phyloP scores from a whole-genome alignment of 176 grass and related monocot genomes.

The Raddia guianensis region DNA sequence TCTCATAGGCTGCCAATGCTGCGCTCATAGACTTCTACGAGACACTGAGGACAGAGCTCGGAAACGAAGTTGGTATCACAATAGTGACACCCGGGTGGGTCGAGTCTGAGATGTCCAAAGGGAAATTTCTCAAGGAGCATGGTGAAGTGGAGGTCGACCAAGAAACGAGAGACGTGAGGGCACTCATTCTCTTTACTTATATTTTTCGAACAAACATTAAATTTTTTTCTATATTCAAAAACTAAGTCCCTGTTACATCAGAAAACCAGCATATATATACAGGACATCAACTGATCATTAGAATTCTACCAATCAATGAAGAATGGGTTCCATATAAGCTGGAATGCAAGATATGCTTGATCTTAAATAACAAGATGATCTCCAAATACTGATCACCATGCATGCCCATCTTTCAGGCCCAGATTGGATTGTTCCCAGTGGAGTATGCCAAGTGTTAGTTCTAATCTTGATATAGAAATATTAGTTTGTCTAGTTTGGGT shows the following conservation, averaged over 20 bases:
- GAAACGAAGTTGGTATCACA: slow-evolving; percentile 53
- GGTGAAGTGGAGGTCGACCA: slow-evolving; percentile 53
- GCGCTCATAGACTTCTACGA: slow-evolving; percentile 72
- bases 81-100: slow-evolving; percentile 66
- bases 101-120: slow-evolving; percentile 70
- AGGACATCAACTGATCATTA: no score
- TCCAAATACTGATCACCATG: no score
- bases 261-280: no score
- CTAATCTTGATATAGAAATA: no score
- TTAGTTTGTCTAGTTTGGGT: no score
- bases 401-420: no score
- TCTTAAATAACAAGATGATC: no score
- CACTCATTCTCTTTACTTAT: neutral
- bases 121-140: slow-evolving; percentile 43
- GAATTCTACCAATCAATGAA: no score
- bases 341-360: neutral
- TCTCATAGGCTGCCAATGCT: slow-evolving; percentile 64
- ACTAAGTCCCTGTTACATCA: neutral
- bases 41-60: slow-evolving; percentile 52
- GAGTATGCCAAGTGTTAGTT: slow-evolving; percentile 52
- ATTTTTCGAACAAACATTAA: neutral
- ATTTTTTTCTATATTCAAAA: neutral
- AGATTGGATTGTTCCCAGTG: slow-evolving; percentile 60
- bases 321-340: no score
- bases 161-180: slow-evolving; percentile 56